Evolutionary conservation across 2,329 filamentous ascomycete genomes (phyloP), one percentile per base, ranked within the genome.

Genomic region (Aspergillus sp.): DNA sequence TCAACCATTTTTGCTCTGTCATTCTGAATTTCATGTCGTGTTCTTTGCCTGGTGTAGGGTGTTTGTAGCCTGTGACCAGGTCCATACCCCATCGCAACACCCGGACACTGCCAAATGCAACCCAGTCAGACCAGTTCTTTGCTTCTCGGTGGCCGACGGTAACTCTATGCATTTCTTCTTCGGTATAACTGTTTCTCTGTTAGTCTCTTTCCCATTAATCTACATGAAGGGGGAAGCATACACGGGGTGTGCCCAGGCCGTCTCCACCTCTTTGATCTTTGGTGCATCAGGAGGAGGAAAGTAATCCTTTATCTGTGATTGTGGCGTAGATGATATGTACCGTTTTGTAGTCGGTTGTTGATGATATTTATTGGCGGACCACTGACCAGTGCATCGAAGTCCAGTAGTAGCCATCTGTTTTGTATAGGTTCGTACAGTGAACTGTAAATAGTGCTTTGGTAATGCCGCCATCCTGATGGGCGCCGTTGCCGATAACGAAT

Each of bases 1-100:
- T 85, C 66, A 97, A 82, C 88, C 95, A 99, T 77, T 98, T 95
- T 5, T 87, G 80, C 72, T 96, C 93, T 0, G 86, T 95, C 81
- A 90, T 90, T 35, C 74, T 73, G 68, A 84, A 96, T 68, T 72
- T 87, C 77, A 80, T 84, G 0, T 31, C 61, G 51, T 57, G 65
- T 59, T 66, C 66, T 52, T 76, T 70, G 2, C 77, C 75, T 2
- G 80, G 77, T 9, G 80, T 84, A 62, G 90, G 84, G 70, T 96
- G 91, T 33, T 85, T 86, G 65, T 91, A 89, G 12, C 92, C 91
- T 0, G 93, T 96, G 15, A 83, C 90, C 37, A 88, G 77, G 71
- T 98, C 93, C 77, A 96, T 91, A 9, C 86, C 86, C 82, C 85
- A 93, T 50, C 93, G 84, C 40, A 92, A 82, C 21, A 92, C 64